Percentiles rank a stretch among this genome's conserved stretches.
These are phyloP conservation scores for Penicillium thymicola DNA, from an alignment of 2,329 filamentous ascomycete species.

Conservation along the genomic window DNA sequence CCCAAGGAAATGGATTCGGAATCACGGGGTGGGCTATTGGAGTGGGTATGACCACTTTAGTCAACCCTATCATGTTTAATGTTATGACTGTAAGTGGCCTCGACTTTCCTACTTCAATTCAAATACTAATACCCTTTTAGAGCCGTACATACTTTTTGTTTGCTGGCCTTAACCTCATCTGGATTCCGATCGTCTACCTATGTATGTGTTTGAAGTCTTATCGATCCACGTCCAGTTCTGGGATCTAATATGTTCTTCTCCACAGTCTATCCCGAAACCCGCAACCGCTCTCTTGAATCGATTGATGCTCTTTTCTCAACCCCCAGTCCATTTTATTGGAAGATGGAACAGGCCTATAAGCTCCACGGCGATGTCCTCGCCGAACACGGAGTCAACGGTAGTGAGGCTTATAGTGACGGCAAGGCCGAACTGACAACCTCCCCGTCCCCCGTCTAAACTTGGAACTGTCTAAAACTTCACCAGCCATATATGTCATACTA, in stretches of 20 bases:
- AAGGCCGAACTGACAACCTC: neutral
- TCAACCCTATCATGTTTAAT: slow-evolving; percentile 52
- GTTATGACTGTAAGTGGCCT: slow-evolving; percentile 28
- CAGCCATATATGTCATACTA: neutral
- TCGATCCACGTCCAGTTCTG: neutral
- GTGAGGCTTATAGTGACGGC: neutral
- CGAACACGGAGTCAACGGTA: slow-evolving; percentile 13
- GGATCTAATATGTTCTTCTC: slow-evolving; percentile 4
- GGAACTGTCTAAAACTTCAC: neutral
- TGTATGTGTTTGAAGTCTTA: slow-evolving; percentile 14
- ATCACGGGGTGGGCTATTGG: slow-evolving; percentile 60
- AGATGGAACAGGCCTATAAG: slow-evolving; percentile 45
- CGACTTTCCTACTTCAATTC: neutral
- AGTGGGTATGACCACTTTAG: slow-evolving; percentile 53
- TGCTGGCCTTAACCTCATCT: slow-evolving; percentile 51
- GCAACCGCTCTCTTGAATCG: slow-evolving; percentile 50
- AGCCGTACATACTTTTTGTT: slow-evolving; percentile 54
- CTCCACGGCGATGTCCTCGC: slow-evolving; percentile 32
- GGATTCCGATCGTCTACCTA: slow-evolving; percentile 51
- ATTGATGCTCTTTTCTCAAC: slow-evolving; percentile 51
- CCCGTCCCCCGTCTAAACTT: neutral
- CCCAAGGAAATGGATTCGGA: slow-evolving; percentile 59
- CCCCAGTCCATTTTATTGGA: slow-evolving; percentile 45
- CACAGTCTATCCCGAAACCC: slow-evolving; percentile 52
- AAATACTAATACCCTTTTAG: slow-evolving; percentile 7